Conservation (phyloP, 345 rosid species). For the Bruguiera parviflora region DNA sequence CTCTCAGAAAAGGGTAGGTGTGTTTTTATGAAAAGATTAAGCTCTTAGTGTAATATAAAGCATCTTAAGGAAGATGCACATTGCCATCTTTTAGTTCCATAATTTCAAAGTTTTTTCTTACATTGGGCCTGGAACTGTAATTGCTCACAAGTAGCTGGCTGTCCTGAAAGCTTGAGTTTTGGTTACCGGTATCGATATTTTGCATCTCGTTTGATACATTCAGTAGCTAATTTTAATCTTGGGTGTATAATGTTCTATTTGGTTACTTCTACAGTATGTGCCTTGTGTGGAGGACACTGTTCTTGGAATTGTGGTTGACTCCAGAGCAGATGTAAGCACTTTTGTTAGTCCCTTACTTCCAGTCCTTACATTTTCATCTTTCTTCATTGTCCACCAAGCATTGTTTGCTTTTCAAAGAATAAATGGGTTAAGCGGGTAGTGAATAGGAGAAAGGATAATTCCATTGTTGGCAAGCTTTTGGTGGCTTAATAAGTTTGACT, state of each 20-base stretch:
- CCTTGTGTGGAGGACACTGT: slow-evolving; percentile 64
- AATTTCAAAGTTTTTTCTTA: neutral
- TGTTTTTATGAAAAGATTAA: neutral
- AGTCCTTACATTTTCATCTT: neutral
- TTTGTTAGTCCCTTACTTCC: slow-evolving; percentile 4
- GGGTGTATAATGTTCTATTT: slow-evolving; percentile 7
- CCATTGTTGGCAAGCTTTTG: neutral
- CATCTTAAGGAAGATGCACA: neutral
- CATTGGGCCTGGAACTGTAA: no score
- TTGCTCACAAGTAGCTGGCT: no score
- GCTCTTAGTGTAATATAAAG: neutral
- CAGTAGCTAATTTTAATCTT: neutral
- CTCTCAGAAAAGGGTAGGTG: slow-evolving; percentile 79
- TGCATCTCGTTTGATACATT: neutral
- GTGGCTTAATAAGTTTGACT: neutral
- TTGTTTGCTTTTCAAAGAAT: neutral
- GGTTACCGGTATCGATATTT: neutral
- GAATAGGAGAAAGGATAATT: neutral
- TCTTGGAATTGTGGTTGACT: slow-evolving; percentile 82
- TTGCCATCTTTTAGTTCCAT: neutral
- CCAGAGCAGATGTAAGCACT: slow-evolving; percentile 67
- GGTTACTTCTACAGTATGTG: slow-evolving; percentile 53
- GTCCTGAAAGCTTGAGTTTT: no score
- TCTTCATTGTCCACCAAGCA: neutral
- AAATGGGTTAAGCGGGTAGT: neutral